These are phyloP conservation scores for Phyllosticta capitalensis DNA, from an alignment of 2,329 filamentous ascomycete species.

Conservation along the genomic window DNA sequence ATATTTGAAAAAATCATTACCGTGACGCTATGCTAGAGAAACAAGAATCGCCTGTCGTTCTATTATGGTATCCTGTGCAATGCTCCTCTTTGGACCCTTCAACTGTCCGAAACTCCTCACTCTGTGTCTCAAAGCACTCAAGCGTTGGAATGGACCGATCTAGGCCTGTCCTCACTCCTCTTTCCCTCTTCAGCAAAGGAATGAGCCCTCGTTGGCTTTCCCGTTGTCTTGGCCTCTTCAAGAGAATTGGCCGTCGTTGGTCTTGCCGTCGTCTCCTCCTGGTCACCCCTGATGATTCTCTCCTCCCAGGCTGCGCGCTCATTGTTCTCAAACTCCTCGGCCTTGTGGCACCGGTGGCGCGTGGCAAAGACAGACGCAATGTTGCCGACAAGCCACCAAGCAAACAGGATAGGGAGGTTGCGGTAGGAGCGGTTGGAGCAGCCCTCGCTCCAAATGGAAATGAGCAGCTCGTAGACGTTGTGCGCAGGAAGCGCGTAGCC, in stretches of 20 bases:
- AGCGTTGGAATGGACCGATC: neutral
- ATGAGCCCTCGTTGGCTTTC: neutral
- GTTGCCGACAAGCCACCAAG: constrained; percentile 26
- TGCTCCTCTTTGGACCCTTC: neutral
- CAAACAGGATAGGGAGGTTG: constrained; percentile 35
- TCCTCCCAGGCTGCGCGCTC: constrained; percentile 6
- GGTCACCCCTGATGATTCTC: constrained; percentile 2
- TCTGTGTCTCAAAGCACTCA: neutral
- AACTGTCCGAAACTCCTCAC: neutral
- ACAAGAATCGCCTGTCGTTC: neutral
- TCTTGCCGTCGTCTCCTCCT: neutral
- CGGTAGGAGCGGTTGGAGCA: constrained; percentile 32
- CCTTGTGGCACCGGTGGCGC: neutral
- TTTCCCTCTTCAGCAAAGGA: neutral
- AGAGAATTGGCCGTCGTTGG: neutral
- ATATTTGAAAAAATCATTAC: neutral
- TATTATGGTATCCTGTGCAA: neutral
- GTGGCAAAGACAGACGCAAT: constrained; percentile 1
- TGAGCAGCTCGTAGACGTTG: constrained; percentile 28
- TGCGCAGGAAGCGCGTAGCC: constrained; percentile 32
- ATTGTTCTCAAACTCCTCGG: neutral
- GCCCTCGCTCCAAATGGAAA: constrained; percentile 34
- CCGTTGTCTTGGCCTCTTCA: neutral
- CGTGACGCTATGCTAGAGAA: neutral
- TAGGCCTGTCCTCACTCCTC: neutral